Conservation (phyloP, 805 yeast genomes). For the Priceomyces medius region DNA sequence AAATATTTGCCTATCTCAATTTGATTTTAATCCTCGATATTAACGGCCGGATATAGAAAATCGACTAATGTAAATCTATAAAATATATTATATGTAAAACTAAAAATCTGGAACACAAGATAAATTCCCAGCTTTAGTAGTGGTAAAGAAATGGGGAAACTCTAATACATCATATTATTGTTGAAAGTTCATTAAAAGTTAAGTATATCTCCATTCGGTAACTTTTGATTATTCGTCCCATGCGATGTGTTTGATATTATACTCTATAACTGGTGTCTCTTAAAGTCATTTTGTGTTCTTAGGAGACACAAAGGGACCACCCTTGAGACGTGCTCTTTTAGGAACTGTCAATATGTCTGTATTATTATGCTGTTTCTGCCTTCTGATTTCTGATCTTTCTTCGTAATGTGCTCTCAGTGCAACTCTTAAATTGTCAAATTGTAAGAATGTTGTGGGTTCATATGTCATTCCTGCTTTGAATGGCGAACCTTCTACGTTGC, state of each 20-base stretch:
- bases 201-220: too few relatives aligned
- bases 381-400: not conserved
- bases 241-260: too few relatives aligned
- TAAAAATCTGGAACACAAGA: not conserved
- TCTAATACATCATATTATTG: too few relatives aligned
- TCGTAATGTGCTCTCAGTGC: slow-evolving; percentile 4
- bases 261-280: too few relatives aligned
- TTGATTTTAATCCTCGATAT: not conserved
- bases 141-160: too few relatives aligned
- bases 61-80: not conserved
- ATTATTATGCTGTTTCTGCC: not conserved
- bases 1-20: too few relatives aligned
- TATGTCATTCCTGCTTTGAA: not conserved
- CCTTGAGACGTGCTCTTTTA: not conserved
- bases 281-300: not conserved
- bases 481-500: slow-evolving; percentile 8
- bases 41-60: not conserved
- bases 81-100: not conserved
- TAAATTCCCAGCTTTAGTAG: not conserved
- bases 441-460: slow-evolving; percentile 13
- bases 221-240: too few relatives aligned
- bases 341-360: not conserved
- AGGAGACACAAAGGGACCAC: not conserved
- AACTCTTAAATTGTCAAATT: slow-evolving; percentile 11
- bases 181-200: too few relatives aligned